Evolutionary conservation across 352 stramenopile species (phyloP), one percentile per base, ranked within the genome.

Genomic region (Globisporangium acanthophoron): DNA sequence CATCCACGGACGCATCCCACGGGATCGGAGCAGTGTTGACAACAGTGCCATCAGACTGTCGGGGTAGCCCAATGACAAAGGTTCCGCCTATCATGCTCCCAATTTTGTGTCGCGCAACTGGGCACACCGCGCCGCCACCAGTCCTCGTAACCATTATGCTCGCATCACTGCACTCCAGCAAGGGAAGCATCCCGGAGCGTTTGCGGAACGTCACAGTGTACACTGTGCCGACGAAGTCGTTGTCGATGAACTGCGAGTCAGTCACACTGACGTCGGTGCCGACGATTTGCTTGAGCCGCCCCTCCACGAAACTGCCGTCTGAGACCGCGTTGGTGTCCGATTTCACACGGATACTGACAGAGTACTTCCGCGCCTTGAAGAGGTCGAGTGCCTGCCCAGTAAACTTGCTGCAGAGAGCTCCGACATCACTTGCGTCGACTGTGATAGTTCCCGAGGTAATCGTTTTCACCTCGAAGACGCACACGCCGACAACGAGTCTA

Each of bases 1-100:
- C 49, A 1, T 82, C 70, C n/a, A 95, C 65, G 5, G 74, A 86
- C 8, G 74, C 74, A 59, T 97, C 90, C 85, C 95, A 84, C 39
- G 74, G 60, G 80, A 92, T 85, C 20, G 62, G 24, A 0, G 48
- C 41, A 0, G 71, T 85, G 5, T 63, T 50, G 1, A 59, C 48
- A 20, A 52, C 20, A 4, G 33, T 52, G 0, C 56, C 56, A 31
- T 77, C 69, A 0, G 71, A 79, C 59, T 87, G 64, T 7, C 64
- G 76, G 0, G 78, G 41, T 0, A 94, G 58, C 7, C 67, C 67
- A 7, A 94, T 41, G 21, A 69, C 76, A 52, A 94, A 92, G 0
- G 68, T 78, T 1, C 85, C 85, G n/a, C 52, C 64, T 51, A 92
- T 85, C 69, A 86, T 80, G 44, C 85, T 94, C 0, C 85, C 85